Conservation (phyloP, 257 asterid genomes). For the Solanum tarapatanum region DNA sequence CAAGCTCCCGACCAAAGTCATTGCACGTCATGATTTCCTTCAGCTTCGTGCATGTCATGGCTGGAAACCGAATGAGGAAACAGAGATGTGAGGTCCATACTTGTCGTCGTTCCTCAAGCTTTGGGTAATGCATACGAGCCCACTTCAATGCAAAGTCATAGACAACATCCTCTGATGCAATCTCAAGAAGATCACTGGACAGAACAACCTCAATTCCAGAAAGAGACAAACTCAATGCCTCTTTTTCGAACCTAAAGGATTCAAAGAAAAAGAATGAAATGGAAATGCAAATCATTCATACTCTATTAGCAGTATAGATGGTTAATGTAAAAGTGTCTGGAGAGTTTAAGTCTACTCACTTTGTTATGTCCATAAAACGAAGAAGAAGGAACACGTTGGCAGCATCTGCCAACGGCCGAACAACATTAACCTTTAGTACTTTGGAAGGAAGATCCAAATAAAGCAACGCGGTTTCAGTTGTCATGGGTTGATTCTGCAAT, state of each 20-base stretch:
- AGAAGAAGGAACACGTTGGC: conserved; percentile 66
- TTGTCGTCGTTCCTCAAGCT: conserved; percentile 52
- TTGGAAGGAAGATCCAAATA: conserved; percentile 87
- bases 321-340: not conserved
- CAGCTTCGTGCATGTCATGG: conserved; percentile 74
- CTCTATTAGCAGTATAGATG: not conserved
- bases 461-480: conserved; percentile 76
- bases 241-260: conserved; percentile 47
- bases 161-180: conserved; percentile 73
- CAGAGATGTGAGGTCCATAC: conserved; percentile 46
- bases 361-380: conserved; percentile 63
- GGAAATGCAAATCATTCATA: not conserved
- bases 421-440: conserved; percentile 56
- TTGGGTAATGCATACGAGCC: conserved; percentile 65
- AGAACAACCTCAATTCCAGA: conserved; percentile 74
- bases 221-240: conserved; percentile 65
- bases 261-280: not conserved
- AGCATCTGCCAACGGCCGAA: conserved; percentile 61
- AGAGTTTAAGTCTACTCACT: conserved; percentile 26
- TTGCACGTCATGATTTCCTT: conserved; percentile 51
- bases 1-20: conserved; percentile 48
- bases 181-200: conserved; percentile 62
- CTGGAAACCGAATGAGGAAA: conserved; percentile 66
- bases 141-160: conserved; percentile 66
- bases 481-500: conserved; percentile 58